Conservation (phyloP, 768 basidiomycete species). For the Trametopsis cervina region DNA sequence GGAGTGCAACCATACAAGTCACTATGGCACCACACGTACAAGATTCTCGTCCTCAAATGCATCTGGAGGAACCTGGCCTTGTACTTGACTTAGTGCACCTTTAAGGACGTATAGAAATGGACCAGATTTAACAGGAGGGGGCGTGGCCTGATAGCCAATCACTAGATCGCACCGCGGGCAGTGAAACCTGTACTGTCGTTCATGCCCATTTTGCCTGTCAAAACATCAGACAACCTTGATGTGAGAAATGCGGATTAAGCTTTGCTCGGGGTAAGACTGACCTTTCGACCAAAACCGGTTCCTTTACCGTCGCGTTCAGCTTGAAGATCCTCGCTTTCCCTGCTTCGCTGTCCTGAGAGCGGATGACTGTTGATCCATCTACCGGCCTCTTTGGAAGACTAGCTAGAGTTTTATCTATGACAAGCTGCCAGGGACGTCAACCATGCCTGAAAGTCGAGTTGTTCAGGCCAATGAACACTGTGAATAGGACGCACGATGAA, state of each 20-base stretch:
- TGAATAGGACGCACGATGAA: constrained; percentile 67
- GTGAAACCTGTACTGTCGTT: constrained; percentile 66
- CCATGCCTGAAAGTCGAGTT: no score
- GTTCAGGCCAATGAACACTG: no score
- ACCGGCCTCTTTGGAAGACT: constrained; percentile 65
- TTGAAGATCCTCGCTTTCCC: constrained; percentile 75
- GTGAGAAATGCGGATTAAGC: no score
- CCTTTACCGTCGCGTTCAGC: constrained; percentile 64
- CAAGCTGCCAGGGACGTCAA: constrained; percentile 68
- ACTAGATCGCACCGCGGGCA: constrained; percentile 64
- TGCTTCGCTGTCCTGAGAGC: constrained; percentile 55
- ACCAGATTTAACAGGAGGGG: constrained; percentile 69
- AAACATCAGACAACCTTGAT: no score
- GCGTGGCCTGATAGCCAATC: constrained; percentile 71
- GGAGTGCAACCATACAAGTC: background rate
- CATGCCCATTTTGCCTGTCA: constrained; percentile 56
- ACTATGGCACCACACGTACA: background rate
- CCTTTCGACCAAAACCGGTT: constrained; percentile 77
- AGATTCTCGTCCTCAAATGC: constrained; percentile 61
- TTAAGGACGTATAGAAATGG: constrained; percentile 75
- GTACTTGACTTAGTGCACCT: constrained; percentile 81
- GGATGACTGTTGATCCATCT: constrained; percentile 76
- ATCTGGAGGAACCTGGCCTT: constrained; percentile 79
- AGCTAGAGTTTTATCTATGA: constrained; percentile 69
- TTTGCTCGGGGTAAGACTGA: no score